These are phyloP conservation scores for Leccinum pachyderme DNA, from an alignment of 1,284 basidiomycete species.

Conservation along the genomic window DNA sequence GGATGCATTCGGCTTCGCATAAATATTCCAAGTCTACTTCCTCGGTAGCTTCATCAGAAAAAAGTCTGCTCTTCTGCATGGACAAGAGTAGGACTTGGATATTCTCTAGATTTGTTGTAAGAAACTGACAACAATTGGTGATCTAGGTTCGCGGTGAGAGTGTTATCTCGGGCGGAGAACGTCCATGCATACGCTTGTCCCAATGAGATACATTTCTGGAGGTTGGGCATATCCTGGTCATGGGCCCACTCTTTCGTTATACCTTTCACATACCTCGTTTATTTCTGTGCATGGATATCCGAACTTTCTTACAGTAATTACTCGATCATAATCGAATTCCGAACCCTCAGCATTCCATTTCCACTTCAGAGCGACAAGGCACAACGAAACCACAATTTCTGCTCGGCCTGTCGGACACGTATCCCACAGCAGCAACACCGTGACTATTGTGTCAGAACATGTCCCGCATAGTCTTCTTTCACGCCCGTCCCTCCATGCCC, in stretches of 20 bases:
- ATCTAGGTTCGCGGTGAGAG: slow-evolving; percentile 1
- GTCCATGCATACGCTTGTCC: neutral
- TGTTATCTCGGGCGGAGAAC: neutral
- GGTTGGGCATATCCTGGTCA: neutral
- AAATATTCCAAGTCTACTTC: slow-evolving; percentile 3
- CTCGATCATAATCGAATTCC: too few relatives aligned
- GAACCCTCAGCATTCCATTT: too few relatives aligned
- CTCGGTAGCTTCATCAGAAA: neutral
- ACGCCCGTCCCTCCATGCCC: too few relatives aligned
- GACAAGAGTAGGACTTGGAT: slow-evolving; percentile 7
- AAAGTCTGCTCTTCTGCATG: slow-evolving; percentile 12
- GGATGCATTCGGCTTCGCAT: neutral
- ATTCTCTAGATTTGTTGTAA: neutral
- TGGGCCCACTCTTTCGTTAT: neutral
- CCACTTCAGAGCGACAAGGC: too few relatives aligned
- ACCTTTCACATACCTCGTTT: neutral
- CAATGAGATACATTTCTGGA: neutral
- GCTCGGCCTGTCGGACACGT: too few relatives aligned
- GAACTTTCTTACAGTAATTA: neutral
- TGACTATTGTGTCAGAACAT: too few relatives aligned
- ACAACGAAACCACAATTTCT: too few relatives aligned
- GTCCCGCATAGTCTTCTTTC: too few relatives aligned
- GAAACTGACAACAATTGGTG: neutral
- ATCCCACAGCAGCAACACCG: too few relatives aligned
- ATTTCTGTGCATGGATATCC: neutral